Conservation (phyloP, 768 basidiomycete species). For the Termitomyces sp. region DNA sequence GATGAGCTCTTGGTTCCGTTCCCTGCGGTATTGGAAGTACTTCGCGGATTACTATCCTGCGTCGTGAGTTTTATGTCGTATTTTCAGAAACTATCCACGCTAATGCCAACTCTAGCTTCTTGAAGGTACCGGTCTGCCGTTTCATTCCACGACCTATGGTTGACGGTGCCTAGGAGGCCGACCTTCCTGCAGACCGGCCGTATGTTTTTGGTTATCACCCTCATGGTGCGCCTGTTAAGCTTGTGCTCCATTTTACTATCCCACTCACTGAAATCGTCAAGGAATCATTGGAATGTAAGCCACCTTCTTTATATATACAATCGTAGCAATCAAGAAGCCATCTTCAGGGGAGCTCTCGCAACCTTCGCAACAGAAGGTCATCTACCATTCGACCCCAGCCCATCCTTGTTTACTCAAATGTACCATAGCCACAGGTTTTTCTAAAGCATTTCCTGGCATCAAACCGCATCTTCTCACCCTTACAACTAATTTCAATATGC, state of each 20-base stretch:
- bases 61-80: slow-evolving; percentile 52
- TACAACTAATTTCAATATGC: slow-evolving; percentile 85
- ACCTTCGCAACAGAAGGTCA: slow-evolving; percentile 95
- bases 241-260: neutral
- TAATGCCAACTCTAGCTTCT: slow-evolving; percentile 29
- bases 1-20: slow-evolving; percentile 71
- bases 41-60: slow-evolving; percentile 93
- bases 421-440: slow-evolving; percentile 80
- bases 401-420: neutral
- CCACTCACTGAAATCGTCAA: slow-evolving; percentile 24
- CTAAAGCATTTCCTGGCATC: slow-evolving; percentile 85
- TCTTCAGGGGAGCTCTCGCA: slow-evolving; percentile 79
- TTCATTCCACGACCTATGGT: slow-evolving; percentile 5
- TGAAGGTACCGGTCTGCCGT: slow-evolving; percentile 37
- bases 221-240: slow-evolving; percentile 59
- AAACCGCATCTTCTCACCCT: slow-evolving; percentile 91
- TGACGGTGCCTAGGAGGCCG: slow-evolving; percentile 61
- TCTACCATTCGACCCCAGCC: slow-evolving; percentile 4
- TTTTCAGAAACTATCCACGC: slow-evolving; percentile 17
- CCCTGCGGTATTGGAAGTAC: slow-evolving; percentile 72
- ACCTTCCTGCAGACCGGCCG: slow-evolving; percentile 85
- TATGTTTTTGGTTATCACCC: slow-evolving; percentile 99
- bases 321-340: neutral
- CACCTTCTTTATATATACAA: neutral
- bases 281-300: slow-evolving; percentile 95